These are phyloP conservation scores for Waltergamsia citrina DNA, from an alignment of 2,329 filamentous ascomycete species.

Conservation along the genomic window DNA sequence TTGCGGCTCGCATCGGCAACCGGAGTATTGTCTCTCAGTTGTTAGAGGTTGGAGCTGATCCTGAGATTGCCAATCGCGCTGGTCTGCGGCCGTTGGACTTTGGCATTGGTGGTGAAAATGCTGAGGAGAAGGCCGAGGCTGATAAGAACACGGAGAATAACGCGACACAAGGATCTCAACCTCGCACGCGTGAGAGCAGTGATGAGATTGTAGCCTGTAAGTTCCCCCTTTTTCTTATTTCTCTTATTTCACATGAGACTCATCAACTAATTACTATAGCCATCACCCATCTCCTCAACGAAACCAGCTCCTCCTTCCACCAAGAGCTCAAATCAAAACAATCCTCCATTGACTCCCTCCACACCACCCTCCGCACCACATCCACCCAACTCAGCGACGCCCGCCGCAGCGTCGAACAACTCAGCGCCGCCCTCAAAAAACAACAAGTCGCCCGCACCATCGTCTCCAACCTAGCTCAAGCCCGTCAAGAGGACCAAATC, in stretches of 20 bases:
- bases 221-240: too few species aligned
- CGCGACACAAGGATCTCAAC: conserved; percentile 32
- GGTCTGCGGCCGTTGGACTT: conserved; percentile 89
- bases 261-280: conserved; percentile 39
- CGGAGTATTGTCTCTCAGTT: conserved; percentile 94
- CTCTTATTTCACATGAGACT: background rate
- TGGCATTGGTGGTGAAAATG: conserved; percentile 66
- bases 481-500: conserved; percentile 54
- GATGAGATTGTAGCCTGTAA: conserved; percentile 72
- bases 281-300: conserved; percentile 72
- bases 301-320: conserved; percentile 71
- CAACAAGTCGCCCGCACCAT: conserved; percentile 60
- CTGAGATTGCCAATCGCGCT: conserved; percentile 83
- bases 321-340: conserved; percentile 78
- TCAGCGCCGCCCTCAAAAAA: conserved; percentile 56
- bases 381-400: conserved; percentile 72
- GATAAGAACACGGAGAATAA: conserved; percentile 32
- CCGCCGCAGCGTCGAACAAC: conserved; percentile 60
- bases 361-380: conserved; percentile 70
- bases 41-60: conserved; percentile 87
- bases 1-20: conserved; percentile 88
- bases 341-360: conserved; percentile 70
- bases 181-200: conserved; percentile 60
- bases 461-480: conserved; percentile 67
- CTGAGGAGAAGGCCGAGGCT: conserved; percentile 25